phyloP scores from a whole-genome alignment of 441 rosid genomes.

The Eruca vesicaria region DNA sequence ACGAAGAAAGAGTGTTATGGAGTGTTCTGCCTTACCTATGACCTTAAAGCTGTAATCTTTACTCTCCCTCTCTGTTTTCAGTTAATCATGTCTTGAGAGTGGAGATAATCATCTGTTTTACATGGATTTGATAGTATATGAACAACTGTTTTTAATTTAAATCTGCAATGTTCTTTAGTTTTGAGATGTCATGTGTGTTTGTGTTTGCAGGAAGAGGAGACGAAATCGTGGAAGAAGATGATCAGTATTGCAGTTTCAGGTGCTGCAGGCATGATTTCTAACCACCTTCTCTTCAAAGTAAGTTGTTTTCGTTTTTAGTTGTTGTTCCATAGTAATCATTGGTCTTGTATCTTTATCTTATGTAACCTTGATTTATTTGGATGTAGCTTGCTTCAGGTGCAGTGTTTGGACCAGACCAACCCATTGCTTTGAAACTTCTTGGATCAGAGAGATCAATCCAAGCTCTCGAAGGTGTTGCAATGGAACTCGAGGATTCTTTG shows the following conservation, averaged over 20 bases:
- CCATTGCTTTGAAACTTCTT: slow-evolving; percentile 76
- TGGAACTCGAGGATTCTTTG: slow-evolving; percentile 97
- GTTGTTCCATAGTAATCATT: not conserved
- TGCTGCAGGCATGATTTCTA: slow-evolving; percentile 97
- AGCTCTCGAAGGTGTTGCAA: slow-evolving; percentile 99
- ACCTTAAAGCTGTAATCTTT: slow-evolving; percentile 71
- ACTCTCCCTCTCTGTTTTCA: not conserved
- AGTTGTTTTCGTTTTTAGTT: slow-evolving; percentile 13
- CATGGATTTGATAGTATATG: not conserved
- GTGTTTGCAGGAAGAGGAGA: slow-evolving; percentile 74
- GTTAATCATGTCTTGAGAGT: not conserved
- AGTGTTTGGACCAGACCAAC: slow-evolving; percentile 92
- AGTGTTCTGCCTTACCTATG: slow-evolving; percentile 90
- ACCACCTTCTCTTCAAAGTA: slow-evolving; percentile 96
- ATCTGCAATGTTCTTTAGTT: not conserved
- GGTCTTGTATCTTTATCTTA: not conserved
- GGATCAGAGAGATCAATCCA: slow-evolving; percentile 90
- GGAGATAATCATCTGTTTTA: slow-evolving; percentile 1
- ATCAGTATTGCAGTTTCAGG: slow-evolving; percentile 84
- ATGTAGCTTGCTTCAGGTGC: slow-evolving; percentile 89
- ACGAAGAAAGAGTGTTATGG: slow-evolving; percentile 72
- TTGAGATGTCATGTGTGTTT: not conserved
- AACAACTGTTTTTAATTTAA: not conserved
- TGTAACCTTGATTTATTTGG: slow-evolving; percentile 12
- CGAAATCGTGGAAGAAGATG: slow-evolving; percentile 86